phyloP scores from a whole-genome alignment of 495 filamentous ascomycete genomes.

The Penicillium waksmanii region DNA sequence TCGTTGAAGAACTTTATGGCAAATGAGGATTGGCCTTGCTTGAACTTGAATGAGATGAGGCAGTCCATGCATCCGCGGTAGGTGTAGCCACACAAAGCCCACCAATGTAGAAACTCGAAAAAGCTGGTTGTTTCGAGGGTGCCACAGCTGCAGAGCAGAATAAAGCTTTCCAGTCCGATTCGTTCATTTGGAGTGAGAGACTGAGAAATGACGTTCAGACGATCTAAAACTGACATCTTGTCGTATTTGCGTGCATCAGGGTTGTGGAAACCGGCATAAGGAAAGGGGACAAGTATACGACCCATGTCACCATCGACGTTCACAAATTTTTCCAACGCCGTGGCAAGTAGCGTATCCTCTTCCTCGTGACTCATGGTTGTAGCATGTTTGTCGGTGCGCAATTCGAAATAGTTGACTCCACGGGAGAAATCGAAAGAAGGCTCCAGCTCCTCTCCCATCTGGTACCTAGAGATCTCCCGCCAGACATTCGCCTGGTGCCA shows the following conservation, averaged over 20 bases:
- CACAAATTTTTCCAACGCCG: slow-evolving; percentile 23
- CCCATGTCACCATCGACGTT: slow-evolving; percentile 30
- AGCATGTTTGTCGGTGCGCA: slow-evolving; percentile 18
- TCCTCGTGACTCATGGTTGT: slow-evolving; percentile 25
- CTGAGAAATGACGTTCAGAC: slow-evolving; percentile 23
- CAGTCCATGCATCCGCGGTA: slow-evolving; percentile 21
- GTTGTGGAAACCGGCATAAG: slow-evolving; percentile 23
- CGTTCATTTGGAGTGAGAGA: slow-evolving; percentile 24
- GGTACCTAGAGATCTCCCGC: slow-evolving; percentile 27
- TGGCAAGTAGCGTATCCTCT: slow-evolving; percentile 17
- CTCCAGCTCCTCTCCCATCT: slow-evolving; percentile 24
- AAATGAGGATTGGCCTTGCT: slow-evolving; percentile 32
- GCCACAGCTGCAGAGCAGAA: slow-evolving; percentile 25
- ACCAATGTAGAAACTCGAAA: slow-evolving; percentile 32
- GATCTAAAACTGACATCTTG: slow-evolving; percentile 24
- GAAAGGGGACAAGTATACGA: slow-evolving; percentile 24
- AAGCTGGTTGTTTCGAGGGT: slow-evolving; percentile 31
- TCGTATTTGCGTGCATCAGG: slow-evolving; percentile 25
- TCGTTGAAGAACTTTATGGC: slow-evolving; percentile 32
- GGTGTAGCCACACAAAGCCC: slow-evolving; percentile 26
- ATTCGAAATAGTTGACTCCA: slow-evolving; percentile 26
- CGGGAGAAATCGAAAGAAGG: slow-evolving; percentile 25
- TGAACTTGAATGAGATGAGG: slow-evolving; percentile 30
- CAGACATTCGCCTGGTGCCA: slow-evolving; percentile 31
- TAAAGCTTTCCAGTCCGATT: slow-evolving; percentile 20